Conservation (phyloP, 2,329 filamentous ascomycete species). For the Neodidymelliopsis sp. region DNA sequence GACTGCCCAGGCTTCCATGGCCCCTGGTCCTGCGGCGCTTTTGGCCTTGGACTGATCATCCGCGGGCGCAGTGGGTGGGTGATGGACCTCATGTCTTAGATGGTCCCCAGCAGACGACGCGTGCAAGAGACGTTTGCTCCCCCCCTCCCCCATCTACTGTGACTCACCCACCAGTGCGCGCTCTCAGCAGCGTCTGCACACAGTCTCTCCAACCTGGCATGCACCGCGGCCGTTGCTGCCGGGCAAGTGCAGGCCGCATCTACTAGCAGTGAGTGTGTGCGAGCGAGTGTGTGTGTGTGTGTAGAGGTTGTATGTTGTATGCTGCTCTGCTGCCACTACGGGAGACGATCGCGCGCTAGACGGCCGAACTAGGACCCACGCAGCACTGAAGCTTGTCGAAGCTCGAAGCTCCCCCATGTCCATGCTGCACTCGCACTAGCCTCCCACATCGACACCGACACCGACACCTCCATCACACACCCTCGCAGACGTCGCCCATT, state of each 20-base stretch:
- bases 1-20: constrained; percentile 15
- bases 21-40: constrained; percentile 14
- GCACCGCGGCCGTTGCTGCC: constrained; percentile 1
- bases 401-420: neutral
- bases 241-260: constrained; percentile 21
- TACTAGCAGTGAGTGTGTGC: too few species aligned
- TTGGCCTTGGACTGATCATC: constrained; percentile 19
- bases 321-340: constrained; percentile 25
- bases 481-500: constrained; percentile 1
- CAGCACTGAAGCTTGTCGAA: constrained; percentile 1
- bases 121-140: too few species aligned
- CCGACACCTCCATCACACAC: constrained; percentile 13
- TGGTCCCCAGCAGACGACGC: constrained; percentile 14
- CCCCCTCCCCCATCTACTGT: constrained; percentile 26
- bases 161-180: constrained; percentile 38
- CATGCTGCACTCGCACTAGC: constrained; percentile 5
- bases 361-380: constrained; percentile 3
- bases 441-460: constrained; percentile 10
- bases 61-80: constrained; percentile 21
- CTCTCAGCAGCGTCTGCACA: neutral
- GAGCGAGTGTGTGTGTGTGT: constrained; percentile 7
- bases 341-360: constrained; percentile 30
- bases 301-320: constrained; percentile 7
- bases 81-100: constrained; percentile 20
- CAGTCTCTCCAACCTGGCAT: neutral